Base-by-base conservation (phyloP, 1,284 basidiomycete genomes). In the Tremellales sp. region DNA sequence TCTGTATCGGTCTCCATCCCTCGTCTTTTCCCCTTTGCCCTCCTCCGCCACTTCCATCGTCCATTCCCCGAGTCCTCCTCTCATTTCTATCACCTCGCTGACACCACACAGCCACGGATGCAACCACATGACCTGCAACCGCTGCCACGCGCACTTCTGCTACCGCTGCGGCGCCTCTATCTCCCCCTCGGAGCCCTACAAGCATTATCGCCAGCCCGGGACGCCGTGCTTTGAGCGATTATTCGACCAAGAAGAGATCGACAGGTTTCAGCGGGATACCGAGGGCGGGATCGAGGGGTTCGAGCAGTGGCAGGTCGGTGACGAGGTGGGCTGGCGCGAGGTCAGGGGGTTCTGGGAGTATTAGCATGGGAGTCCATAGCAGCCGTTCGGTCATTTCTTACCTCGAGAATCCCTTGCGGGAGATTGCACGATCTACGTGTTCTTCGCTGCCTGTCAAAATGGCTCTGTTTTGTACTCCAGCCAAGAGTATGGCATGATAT, bases 41-140 rank as follows among this genome's bases (percentile, higher is more conserved):
- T n/a, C n/a, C n/a, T n/a, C n/a, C n/a, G n/a, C n/a, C n/a, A n/a
- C n/a, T n/a, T n/a, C n/a, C n/a, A n/a, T n/a, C n/a, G n/a, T n/a
- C n/a, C n/a, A n/a, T n/a, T n/a, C n/a, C n/a, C n/a, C n/a, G n/a
- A n/a, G n/a, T n/a, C n/a, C n/a, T n/a, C n/a, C n/a, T n/a, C n/a
- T n/a, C n/a, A n/a, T n/a, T n/a, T n/a, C n/a, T n/a, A 41, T n/a
- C 16, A 33, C 6, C n/a, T 14, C 13, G 31, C 35, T 44, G 41
- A 29, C 25, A 21, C 10, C 8, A 21, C 35, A 25, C 31, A 57
- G 60, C 46, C 59, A 65, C 33, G 71, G 71, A 12, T 73, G 71
- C 48, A 73, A 73, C 56, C 71, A 73, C 43, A 71, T 73, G 64
- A 68, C 64, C 2, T 72, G 71, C 47, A 58, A 54, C 32, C 45